A percentile compares a stretch with the other conserved stretches of the same genome.
Evolutionary conservation across 2,329 filamentous ascomycete genomes (phyloP).

Genomic region (Pezicula carpinea): DNA sequence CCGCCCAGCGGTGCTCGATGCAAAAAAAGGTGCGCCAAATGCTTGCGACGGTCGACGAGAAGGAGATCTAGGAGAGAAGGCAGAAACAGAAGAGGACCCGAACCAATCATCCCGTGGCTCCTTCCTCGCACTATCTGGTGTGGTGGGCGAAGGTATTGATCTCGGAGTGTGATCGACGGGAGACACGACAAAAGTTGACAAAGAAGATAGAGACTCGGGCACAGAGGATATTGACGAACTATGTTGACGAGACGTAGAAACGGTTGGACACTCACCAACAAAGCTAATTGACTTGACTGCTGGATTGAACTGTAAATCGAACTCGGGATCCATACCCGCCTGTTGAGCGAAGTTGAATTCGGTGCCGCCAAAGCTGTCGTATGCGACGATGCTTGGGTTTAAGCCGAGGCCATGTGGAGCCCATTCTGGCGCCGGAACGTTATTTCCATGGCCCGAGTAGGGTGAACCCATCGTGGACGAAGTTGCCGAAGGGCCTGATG

Average conservation of each 20-base stretch:
- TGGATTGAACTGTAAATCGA: conserved; percentile 31
- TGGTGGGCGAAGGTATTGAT: conserved; percentile 23
- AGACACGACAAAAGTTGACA: conserved; percentile 22
- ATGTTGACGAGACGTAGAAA: conserved; percentile 31
- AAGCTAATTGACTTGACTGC: conserved; percentile 36
- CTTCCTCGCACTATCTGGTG: conserved; percentile 19
- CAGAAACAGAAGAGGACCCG: conserved; percentile 31
- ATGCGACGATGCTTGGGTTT: conserved; percentile 27
- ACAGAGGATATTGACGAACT: conserved; percentile 20
- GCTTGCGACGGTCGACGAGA: conserved; percentile 22
- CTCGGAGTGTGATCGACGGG: conserved; percentile 17
- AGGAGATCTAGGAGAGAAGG: conserved; percentile 28
- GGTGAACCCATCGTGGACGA: conserved; percentile 30
- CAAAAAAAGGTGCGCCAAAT: conserved; percentile 16
- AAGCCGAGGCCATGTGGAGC: conserved; percentile 22
- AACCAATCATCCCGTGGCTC: conserved; percentile 23
- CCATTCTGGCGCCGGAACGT: conserved; percentile 26
- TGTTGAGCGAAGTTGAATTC: conserved; percentile 23
- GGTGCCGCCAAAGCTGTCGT: conserved; percentile 22
- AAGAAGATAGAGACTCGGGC: conserved; percentile 21
- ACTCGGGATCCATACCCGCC: conserved; percentile 30
- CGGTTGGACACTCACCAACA: conserved; percentile 39
- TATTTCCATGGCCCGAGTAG: conserved; percentile 24
- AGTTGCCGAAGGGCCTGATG: conserved; percentile 26
- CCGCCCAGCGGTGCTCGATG: conserved; percentile 17